Percentiles rank a stretch among this genome's conserved stretches.
Conservation (phyloP, 2,329 filamentous ascomycete species). For the Berkeleyomyces rouxiae region DNA sequence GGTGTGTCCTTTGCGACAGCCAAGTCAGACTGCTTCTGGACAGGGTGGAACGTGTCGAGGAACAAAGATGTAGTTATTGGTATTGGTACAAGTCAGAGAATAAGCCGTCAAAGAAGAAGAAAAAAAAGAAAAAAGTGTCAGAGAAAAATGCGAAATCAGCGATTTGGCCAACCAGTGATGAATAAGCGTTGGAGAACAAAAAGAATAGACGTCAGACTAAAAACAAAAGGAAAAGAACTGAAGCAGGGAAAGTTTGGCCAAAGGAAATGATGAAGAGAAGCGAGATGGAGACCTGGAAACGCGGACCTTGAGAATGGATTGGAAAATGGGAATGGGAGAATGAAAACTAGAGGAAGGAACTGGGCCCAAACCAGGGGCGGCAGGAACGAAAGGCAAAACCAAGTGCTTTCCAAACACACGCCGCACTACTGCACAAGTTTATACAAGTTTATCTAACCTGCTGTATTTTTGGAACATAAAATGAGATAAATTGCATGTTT, state of each 20-base stretch:
- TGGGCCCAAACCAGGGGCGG: constrained; percentile 8
- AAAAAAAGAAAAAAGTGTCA: not conserved
- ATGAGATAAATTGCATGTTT: not conserved
- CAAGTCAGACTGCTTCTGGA: not conserved
- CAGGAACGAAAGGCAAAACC: constrained; percentile 6
- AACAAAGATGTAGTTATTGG: not conserved
- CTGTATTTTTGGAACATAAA: not conserved
- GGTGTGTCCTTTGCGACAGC: not conserved
- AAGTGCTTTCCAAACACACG: not conserved
- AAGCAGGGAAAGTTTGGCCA: constrained; percentile 10
- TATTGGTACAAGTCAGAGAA: not conserved
- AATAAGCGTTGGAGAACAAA: not conserved
- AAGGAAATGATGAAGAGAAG: constrained; percentile 13
- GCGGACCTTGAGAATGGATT: not conserved
- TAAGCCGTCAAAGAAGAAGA: not conserved
- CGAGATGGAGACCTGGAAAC: constrained; percentile 11
- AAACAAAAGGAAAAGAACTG: not conserved
- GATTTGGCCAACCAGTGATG: constrained; percentile 11
- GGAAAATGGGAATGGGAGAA: not conserved
- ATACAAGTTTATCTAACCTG: no score
- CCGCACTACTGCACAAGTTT: not conserved
- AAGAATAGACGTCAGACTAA: not conserved
- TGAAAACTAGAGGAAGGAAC: not conserved
- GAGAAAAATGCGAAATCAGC: not conserved
- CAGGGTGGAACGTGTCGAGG: not conserved